phyloP scores from a whole-genome alignment of 495 filamentous ascomycete species.

The Corynascus novoguineensis region DNA sequence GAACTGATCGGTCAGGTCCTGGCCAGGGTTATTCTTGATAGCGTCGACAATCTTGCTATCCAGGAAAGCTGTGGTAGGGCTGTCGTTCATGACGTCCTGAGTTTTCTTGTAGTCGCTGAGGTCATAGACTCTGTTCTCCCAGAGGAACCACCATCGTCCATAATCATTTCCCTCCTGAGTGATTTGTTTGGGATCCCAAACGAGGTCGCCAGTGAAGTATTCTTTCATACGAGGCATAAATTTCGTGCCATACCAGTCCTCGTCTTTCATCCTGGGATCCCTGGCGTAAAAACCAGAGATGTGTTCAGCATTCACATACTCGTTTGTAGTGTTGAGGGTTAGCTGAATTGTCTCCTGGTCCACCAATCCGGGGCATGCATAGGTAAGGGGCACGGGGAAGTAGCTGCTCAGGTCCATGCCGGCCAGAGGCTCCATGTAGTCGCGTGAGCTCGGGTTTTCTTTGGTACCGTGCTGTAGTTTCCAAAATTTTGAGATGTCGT shows the following conservation, averaged over 20 bases:
- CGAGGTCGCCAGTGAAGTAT: constrained; percentile 82
- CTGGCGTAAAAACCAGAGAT: constrained; percentile 56
- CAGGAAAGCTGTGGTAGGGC: constrained; percentile 59
- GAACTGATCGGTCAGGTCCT: constrained; percentile 67
- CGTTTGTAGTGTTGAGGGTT: constrained; percentile 55
- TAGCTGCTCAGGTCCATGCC: constrained; percentile 78
- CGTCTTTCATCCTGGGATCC: constrained; percentile 49
- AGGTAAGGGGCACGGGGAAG: constrained; percentile 72
- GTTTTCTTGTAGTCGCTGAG: constrained; percentile 88
- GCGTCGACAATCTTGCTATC: constrained; percentile 56
- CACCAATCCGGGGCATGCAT: constrained; percentile 65
- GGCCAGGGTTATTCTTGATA: constrained; percentile 68
- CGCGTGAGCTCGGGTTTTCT: constrained; percentile 50
- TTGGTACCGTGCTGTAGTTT: constrained; percentile 73
- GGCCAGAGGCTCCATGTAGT: constrained; percentile 68
- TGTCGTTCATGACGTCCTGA: constrained; percentile 41
- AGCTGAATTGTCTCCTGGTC: constrained; percentile 48
- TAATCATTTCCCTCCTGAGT: constrained; percentile 58
- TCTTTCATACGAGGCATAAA: constrained; percentile 78
- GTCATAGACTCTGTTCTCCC: constrained; percentile 74
- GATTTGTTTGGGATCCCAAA: constrained; percentile 53
- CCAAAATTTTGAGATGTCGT: constrained; percentile 88
- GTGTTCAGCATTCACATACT: constrained; percentile 45
- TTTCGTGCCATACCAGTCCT: constrained; percentile 66
- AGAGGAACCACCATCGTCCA: constrained; percentile 72